phyloP scores from a whole-genome alignment of 2,329 filamentous ascomycete species.

The Neofusicoccum ribis region DNA sequence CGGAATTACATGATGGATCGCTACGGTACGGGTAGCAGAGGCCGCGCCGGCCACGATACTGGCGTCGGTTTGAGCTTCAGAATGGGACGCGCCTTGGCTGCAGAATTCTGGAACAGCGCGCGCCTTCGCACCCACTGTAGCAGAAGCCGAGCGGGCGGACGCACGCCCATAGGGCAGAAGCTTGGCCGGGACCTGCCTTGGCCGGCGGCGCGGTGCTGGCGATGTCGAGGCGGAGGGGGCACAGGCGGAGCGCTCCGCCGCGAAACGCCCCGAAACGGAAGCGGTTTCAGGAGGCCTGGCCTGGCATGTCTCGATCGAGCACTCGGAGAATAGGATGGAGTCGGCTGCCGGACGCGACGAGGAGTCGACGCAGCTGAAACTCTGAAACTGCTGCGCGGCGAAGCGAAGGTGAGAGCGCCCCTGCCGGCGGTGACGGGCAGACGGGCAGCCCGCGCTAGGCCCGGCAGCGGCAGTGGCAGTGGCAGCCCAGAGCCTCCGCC shows the following conservation, averaged over 20 bases:
- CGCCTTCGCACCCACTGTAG: conserved; percentile 17
- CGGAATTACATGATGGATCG: background rate
- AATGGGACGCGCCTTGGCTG: conserved; percentile 12
- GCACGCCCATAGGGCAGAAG: conserved; percentile 17
- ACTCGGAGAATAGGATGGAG: conserved; percentile 16
- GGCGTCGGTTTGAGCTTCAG: background rate
- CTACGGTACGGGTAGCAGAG: background rate
- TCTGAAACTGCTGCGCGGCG: conserved; percentile 17
- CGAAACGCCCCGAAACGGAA: conserved; percentile 19
- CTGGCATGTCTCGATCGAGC: background rate
- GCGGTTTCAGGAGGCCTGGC: conserved; percentile 13
- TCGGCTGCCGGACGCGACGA: conserved; percentile 10
- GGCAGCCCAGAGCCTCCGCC: background rate
- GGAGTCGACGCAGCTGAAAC: background rate
- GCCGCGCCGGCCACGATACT: background rate
- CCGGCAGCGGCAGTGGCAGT: too few species aligned
- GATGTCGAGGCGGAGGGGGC: background rate
- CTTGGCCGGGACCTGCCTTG: conserved; percentile 7
- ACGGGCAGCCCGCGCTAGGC: too few species aligned
- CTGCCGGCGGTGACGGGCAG: background rate
- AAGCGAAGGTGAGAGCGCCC: background rate
- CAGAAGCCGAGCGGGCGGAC: conserved; percentile 13
- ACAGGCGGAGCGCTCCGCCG: background rate
- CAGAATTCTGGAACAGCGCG: conserved; percentile 17
- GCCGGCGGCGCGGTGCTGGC: background rate